Conservation (phyloP, 768 basidiomycete species). For the Lyophyllum shimeji region DNA sequence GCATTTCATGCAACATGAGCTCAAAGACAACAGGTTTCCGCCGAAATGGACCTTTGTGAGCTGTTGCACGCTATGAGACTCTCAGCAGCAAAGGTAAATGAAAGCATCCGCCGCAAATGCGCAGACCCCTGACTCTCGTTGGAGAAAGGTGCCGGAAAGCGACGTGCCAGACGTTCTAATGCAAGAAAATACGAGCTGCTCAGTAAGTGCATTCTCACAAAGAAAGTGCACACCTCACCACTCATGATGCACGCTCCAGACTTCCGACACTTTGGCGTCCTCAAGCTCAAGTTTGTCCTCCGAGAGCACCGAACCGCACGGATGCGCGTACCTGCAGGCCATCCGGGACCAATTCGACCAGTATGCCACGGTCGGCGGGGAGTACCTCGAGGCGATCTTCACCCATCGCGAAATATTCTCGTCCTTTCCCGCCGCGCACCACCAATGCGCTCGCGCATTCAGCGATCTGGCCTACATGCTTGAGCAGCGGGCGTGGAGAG, state of each 20-base stretch:
- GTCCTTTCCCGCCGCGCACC: constrained; percentile 63
- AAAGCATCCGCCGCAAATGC: constrained; percentile 19
- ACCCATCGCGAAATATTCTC: constrained; percentile 70
- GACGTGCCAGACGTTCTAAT: constrained; percentile 42
- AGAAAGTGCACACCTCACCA: background rate
- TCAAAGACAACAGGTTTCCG: constrained; percentile 6
- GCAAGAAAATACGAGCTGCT: constrained; percentile 44
- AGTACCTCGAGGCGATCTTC: constrained; percentile 77
- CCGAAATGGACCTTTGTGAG: constrained; percentile 52
- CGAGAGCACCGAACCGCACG: constrained; percentile 37
- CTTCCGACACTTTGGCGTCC: constrained; percentile 41
- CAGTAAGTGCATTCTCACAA: constrained; percentile 28
- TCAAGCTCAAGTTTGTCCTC: constrained; percentile 43
- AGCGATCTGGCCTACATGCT: constrained; percentile 64
- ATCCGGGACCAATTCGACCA: constrained; percentile 56
- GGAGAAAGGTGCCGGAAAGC: constrained; percentile 46
- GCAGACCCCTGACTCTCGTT: constrained; percentile 21
- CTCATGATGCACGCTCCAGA: constrained; percentile 25
- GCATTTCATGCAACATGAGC: background rate
- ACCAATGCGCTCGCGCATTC: constrained; percentile 61
- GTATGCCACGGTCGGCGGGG: constrained; percentile 63
- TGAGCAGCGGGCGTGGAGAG: constrained; percentile 65
- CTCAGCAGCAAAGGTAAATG: constrained; percentile 30
- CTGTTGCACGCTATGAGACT: constrained; percentile 50
- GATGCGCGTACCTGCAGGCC: constrained; percentile 63